These are phyloP conservation scores for Hysterium pulicare DNA, from an alignment of 2,329 filamentous ascomycete species.

Conservation along the genomic window DNA sequence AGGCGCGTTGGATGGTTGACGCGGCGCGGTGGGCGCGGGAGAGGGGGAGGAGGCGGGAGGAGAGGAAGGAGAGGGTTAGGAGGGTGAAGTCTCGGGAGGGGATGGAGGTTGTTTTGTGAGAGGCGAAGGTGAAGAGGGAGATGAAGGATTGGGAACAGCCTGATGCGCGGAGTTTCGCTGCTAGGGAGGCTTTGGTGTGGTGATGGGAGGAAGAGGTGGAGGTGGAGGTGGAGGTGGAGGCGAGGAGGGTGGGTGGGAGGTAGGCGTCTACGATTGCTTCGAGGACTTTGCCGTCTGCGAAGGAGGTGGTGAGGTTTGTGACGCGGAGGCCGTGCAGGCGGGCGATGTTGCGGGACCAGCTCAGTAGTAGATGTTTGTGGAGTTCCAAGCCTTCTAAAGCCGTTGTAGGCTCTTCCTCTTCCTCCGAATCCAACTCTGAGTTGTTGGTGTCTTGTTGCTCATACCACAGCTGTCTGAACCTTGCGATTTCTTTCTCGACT, in stretches of 20 bases:
- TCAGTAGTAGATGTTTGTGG: slow-evolving; percentile 47
- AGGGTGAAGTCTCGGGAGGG: slow-evolving; percentile 55
- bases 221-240: slow-evolving; percentile 3
- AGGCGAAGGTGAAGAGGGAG: slow-evolving; percentile 38
- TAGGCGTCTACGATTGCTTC: slow-evolving; percentile 58
- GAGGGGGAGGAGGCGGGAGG: slow-evolving; percentile 54
- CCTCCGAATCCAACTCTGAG: slow-evolving; percentile 30
- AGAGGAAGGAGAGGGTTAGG: slow-evolving; percentile 57
- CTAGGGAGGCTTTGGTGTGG: slow-evolving; percentile 18
- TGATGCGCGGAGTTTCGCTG: slow-evolving; percentile 37
- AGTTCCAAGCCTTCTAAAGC: slow-evolving; percentile 29
- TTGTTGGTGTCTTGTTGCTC: slow-evolving; percentile 24
- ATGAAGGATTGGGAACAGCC: slow-evolving; percentile 46
- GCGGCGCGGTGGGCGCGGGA: slow-evolving; percentile 51
- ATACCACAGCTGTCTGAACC: slow-evolving; percentile 39
- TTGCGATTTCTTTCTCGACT: slow-evolving; percentile 50
- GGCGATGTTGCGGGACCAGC: slow-evolving; percentile 55
- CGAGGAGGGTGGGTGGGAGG: slow-evolving; percentile 27
- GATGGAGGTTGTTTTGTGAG: slow-evolving; percentile 35
- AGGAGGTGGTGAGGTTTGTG: slow-evolving; percentile 56
- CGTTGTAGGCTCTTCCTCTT: slow-evolving; percentile 20
- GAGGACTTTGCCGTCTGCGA: slow-evolving; percentile 54
- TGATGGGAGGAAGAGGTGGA: not conserved
- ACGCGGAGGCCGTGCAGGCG: slow-evolving; percentile 45
- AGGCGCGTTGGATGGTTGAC: slow-evolving; percentile 51